Evolutionary conservation across 345 rosid species (phyloP), one percentile per base, ranked within the genome.

Genomic region (Arabidopsis suecica): DNA sequence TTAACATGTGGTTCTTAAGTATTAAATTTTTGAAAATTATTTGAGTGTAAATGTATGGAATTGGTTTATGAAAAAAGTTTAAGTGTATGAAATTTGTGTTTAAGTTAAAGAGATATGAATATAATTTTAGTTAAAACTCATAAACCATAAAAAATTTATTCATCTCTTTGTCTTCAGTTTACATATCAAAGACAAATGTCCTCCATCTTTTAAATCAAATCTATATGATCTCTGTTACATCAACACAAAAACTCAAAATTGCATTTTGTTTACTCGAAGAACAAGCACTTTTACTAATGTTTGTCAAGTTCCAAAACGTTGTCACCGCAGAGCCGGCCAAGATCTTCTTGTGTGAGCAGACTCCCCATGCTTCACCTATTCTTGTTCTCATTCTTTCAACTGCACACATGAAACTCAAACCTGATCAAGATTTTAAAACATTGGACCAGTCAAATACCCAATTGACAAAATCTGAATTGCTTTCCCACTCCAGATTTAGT

Each of bases 221-320:
- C 55, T 55, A 59, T 47, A 55, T 41, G 8, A 58, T 75, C 13
- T 28, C 36, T 67, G 37, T 59, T 60, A 30, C 34, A 57, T 47
- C 42, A 12, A 25, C 22, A 72, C 9, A 11, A 3, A 25, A 20
- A 14, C 60, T 23, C 18, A 38, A 28, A 47, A 5, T 47, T 74
- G 72, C 59, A 36, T 3, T 23, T 9, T n/a, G 12, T 42, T 42
- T 12, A 9, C 36, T 12, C 51, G 13, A n/a, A n/a, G n/a, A 25
- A 25, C 1, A 7, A n/a, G 22, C 20, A 23, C 22, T 25, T 61
- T 0, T 40, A 40, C 48, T 20, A 38, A n/a, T 48, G 40, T 91
- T 80, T 12, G 97, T 85, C 48, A 95, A 74, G 79, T 90, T 90
- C 99, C 99, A 95, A 78, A 91, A 94, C 33, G 89, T 91, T 65